Evolutionary conservation across 352 stramenopile genomes (phyloP), one percentile per base, ranked within the genome.

Genomic region (Elongisporangium prolatum): DNA sequence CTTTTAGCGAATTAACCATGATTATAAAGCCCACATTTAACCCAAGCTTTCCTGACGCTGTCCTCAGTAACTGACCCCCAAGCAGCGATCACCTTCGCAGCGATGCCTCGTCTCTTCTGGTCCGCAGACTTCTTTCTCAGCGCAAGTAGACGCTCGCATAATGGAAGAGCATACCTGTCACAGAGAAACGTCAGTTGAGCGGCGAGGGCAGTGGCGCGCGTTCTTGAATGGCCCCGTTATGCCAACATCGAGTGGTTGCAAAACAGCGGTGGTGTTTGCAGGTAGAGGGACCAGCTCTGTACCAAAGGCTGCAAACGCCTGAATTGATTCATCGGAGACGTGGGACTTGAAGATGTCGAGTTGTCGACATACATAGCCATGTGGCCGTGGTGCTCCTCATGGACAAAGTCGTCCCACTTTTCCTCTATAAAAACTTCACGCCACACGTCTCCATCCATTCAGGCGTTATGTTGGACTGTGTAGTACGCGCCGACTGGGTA

Each of bases 311-410:
- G 50, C 59, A 37, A 70, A 62, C n/a, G 44, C 60, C 14, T 63
- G 54, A 3, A 24, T 21, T 3, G 63, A 65, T 4, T 60, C 63
- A 4, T 55, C 47, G 3, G 59, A 71, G 21, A 66, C 57, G 49
- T 71, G 67, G n/a, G 48, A 60, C 55, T 66, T 65, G 50, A 71
- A 65, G 50, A 71, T 74, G 63, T 68, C 63, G 20, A 71, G 50
- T 74, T 74, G 63, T 68, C 63, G 20, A 71, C 54, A 21, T 64
- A 67, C 17, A 74, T 37, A 4, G 56, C 52, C 5, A 58, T 34
- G 2, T 50, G 52, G 4, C 24, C 56, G 11, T 16, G 52, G n/a
- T 64, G 24, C 10, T 21, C 24, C 7, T 34, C 24, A 7, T 34
- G 24, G 4, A 34, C 24, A 34, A 34, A 38, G 20, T 21, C 18